These are phyloP conservation scores for Fistulifera pelliculosa DNA, from an alignment of 108 stramenopile genomes.

Conservation along the genomic window DNA sequence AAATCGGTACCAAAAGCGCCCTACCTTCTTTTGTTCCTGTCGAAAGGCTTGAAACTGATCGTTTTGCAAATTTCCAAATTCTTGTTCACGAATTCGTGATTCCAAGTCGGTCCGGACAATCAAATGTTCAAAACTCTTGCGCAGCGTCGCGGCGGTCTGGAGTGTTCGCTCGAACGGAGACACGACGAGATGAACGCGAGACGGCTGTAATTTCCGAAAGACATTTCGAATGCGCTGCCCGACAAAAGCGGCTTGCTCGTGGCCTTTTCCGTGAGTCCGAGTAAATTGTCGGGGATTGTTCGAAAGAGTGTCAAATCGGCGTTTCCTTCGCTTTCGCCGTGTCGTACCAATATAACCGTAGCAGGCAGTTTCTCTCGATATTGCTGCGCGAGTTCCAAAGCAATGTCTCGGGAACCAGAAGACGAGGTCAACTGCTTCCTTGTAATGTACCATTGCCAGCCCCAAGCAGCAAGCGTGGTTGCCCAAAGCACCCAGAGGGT, in stretches of 20 bases:
- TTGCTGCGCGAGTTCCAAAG: constrained; percentile 1
- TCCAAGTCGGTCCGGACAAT: constrained; percentile 16
- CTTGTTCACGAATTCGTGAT: constrained; percentile 32
- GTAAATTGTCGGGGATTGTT: constrained; percentile 63
- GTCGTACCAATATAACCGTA: constrained; percentile 64
- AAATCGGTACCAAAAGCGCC: constrained; percentile 52
- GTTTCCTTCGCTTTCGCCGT: constrained; percentile 70
- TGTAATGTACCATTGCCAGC: too few relatives aligned
- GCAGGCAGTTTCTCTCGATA: constrained; percentile 15
- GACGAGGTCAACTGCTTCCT: too few relatives aligned
- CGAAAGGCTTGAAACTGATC: constrained; percentile 18
- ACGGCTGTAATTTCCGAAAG: constrained; percentile 5
- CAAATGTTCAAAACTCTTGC: too few relatives aligned
- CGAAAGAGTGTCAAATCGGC: constrained; percentile 61
- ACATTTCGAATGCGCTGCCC: constrained; percentile 36
- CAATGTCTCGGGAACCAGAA: too few relatives aligned
- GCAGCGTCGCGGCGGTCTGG: too few relatives aligned
- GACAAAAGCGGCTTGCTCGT: constrained; percentile 39
- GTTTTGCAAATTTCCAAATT: constrained; percentile 40
- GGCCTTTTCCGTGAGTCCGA: constrained; percentile 42
- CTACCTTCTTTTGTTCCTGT: constrained; percentile 28
- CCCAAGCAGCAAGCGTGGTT: too few relatives aligned
- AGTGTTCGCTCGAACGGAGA: constrained; percentile 2
- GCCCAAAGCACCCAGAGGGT: too few relatives aligned
- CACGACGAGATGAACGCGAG: too few relatives aligned